phyloP scores from a whole-genome alignment of 768 basidiomycete species.

The Lyophyllum shimeji region DNA sequence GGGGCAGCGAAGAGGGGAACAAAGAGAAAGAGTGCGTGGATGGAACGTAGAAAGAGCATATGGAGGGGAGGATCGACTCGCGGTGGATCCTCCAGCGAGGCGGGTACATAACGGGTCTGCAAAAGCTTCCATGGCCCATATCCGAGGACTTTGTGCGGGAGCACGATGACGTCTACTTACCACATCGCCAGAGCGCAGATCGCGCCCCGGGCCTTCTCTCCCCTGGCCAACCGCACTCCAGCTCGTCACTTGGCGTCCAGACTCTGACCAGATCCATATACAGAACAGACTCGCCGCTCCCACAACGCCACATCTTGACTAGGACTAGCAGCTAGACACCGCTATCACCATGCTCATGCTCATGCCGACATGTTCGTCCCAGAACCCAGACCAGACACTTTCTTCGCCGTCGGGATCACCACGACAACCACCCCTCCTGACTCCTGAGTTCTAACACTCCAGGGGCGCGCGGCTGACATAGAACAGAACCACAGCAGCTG shows the following conservation, averaged over 20 bases:
- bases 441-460: not conserved
- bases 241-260: no score
- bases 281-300: no score
- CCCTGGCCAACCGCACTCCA: not conserved
- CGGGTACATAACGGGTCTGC: not conserved
- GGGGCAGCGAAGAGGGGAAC: slow-evolving; percentile 1
- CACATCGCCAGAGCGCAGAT: not conserved
- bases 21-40: slow-evolving; percentile 4
- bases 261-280: no score
- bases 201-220: not conserved
- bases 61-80: not conserved
- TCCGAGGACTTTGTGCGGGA: not conserved
- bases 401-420: not conserved
- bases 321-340: no score
- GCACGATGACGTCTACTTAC: not conserved
- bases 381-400: not conserved
- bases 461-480: not conserved
- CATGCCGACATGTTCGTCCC: not conserved
- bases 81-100: not conserved
- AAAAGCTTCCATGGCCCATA: not conserved
- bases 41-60: not conserved
- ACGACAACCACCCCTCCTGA: not conserved
- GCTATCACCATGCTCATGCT: no score
- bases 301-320: not conserved
- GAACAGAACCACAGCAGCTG: not conserved